Percentiles rank a stretch among this genome's conserved stretches.
Conservation (phyloP, 192 early-diverging fungal species). For the Powellomyces hirtus region DNA sequence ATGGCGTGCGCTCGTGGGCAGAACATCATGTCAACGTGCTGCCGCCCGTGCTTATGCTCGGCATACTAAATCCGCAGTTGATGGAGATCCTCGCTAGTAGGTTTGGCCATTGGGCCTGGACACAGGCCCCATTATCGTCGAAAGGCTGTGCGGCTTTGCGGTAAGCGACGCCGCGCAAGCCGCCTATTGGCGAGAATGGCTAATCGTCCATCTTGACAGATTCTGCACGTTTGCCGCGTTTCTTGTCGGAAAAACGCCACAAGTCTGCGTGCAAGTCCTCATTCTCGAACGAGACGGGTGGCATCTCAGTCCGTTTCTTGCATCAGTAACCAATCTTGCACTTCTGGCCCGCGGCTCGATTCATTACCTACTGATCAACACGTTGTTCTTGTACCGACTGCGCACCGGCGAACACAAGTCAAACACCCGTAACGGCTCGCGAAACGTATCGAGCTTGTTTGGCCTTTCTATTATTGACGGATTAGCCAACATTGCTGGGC, state of each 20-base stretch:
- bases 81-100: slow-evolving; percentile 3
- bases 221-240: slow-evolving; percentile 14
- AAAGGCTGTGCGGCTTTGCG: not conserved
- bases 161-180: not conserved
- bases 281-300: slow-evolving; percentile 12
- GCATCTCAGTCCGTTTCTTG: slow-evolving; percentile 12
- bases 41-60: slow-evolving; percentile 2
- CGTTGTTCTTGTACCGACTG: not conserved
- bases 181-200: not conserved
- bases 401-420: not conserved
- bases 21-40: slow-evolving; percentile 4
- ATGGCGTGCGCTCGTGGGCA: slow-evolving; percentile 2
- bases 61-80: slow-evolving; percentile 8
- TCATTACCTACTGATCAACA: not conserved
- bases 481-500: not conserved
- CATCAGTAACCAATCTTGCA: slow-evolving; percentile 7
- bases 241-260: slow-evolving; percentile 8
- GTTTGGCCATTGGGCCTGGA: not conserved
- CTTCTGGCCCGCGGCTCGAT: not conserved
- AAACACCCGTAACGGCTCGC: not conserved
- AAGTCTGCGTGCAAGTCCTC: slow-evolving; percentile 11
- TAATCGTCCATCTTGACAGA: not conserved
- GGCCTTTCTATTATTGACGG: not conserved
- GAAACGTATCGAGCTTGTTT: not conserved
- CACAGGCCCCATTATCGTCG: slow-evolving; percentile 10